Base-by-base conservation (phyloP, 2,329 filamentous ascomycete genomes). In the Septoria linicola region DNA sequence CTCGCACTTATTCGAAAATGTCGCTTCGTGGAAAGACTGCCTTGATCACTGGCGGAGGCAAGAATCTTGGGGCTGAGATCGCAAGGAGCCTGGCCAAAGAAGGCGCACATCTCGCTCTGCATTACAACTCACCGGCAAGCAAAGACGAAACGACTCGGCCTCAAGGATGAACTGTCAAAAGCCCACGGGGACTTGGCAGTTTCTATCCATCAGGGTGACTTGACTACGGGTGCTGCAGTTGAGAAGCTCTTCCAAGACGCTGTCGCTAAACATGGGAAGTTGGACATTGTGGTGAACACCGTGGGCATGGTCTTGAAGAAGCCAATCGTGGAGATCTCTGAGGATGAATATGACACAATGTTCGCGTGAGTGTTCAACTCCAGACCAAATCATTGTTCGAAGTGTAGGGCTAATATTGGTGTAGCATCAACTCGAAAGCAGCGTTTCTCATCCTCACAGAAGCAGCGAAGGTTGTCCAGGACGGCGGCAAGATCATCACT, bases 271-370 rank as follows among this genome's bases (percentile, higher is more conserved):
- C 73, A 76, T 59, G 72, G 70, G n/a, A 66, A 68, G 49, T 60
- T 78, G 39, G 73, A 78, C 56, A 73, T 78, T 49, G 70, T 77
- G 7, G 65, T 77, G 51, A 77, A 77, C 62, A 76, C 73, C 2
- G 66, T 76, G 19, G 75, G 75, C 37, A 76, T 74, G 63, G 73
- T 74, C 25, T 62, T 75, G 37, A 75, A 75, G 70, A 76, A 77
- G 65, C 67, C 72, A 4, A 73, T 75, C 27, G 63, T 63, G 1
- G 70, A 72, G 10, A 72, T 76, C 40, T 66, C 63, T 3, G 75
- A 77, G 57, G 66, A 61, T 8, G 74, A 78, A 48, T 76, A 76
- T 55, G 74, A 77, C 55, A 60, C 66, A 2, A 75, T 76, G 71
- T 77, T 76, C 67, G 72, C 69, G 19, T 50, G 31, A 34, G 31